Evolutionary conservation across 495 filamentous ascomycete species (phyloP).

Genomic region (Aspergillus carlsbadensis): DNA sequence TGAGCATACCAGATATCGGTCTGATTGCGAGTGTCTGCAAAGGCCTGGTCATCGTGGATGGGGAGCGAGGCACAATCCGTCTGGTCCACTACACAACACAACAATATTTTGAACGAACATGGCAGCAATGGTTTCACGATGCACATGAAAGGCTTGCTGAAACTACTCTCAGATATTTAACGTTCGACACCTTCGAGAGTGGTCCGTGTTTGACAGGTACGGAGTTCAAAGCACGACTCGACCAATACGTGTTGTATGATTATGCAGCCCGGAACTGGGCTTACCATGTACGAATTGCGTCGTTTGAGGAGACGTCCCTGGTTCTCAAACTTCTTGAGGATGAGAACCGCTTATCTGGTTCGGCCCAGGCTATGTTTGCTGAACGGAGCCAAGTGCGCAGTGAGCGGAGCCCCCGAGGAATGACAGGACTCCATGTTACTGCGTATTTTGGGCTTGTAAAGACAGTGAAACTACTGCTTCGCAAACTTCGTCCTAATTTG

Average conservation of each 20-base stretch:
- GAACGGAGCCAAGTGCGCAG: not conserved
- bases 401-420: not conserved
- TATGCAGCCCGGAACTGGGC: conserved; percentile 35
- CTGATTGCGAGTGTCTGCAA: conserved; percentile 30
- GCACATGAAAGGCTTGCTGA: conserved; percentile 26
- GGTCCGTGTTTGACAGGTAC: not conserved
- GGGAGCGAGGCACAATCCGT: conserved; percentile 30
- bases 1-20: conserved; percentile 14
- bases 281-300: conserved; percentile 17
- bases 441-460: conserved; percentile 17
- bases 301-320: not conserved
- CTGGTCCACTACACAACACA: conserved; percentile 31
- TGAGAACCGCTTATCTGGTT: not conserved
- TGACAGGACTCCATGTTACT: conserved; percentile 16
- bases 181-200: conserved; percentile 19
- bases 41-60: conserved; percentile 35
- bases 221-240: conserved; percentile 20
- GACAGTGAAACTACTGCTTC: not conserved
- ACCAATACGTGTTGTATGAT: conserved; percentile 25
- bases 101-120: conserved; percentile 31
- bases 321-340: conserved; percentile 21
- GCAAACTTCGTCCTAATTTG: conserved; percentile 2
- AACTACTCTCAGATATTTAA: conserved; percentile 29
- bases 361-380: conserved; percentile 8
- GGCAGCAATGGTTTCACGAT: conserved; percentile 22